These are phyloP conservation scores for Russula sp. DNA, from an alignment of 768 basidiomycete genomes.

Conservation along the genomic window DNA sequence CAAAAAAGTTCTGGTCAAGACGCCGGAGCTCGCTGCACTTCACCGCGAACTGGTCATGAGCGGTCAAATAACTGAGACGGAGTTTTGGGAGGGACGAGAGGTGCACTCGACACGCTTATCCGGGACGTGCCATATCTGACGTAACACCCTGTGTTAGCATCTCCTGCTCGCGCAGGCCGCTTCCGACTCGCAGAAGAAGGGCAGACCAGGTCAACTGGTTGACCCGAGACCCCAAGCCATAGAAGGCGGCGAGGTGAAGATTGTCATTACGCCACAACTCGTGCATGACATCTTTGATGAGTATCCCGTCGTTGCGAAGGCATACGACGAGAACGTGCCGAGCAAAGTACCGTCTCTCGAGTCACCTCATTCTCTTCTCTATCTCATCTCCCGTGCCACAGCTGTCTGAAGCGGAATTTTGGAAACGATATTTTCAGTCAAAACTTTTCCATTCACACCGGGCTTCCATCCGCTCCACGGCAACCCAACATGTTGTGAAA, in stretches of 20 bases:
- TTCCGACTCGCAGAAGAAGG: conserved; percentile 63
- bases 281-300: conserved; percentile 97
- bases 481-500: conserved; percentile 75
- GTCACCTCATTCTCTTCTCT: not conserved
- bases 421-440: conserved; percentile 95
- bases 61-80: conserved; percentile 80
- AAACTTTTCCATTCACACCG: conserved; percentile 93
- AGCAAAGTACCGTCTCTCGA: conserved; percentile 46
- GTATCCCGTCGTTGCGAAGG: conserved; percentile 89
- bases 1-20: conserved; percentile 71
- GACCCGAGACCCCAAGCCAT: conserved; percentile 83
- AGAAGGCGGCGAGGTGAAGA: conserved; percentile 80
- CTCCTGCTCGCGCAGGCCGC: conserved; percentile 71
- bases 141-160: conserved; percentile 40
- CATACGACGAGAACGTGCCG: conserved; percentile 90
- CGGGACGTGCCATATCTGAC: conserved; percentile 24
- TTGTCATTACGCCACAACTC: conserved; percentile 83
- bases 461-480: conserved; percentile 84
- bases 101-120: conserved; percentile 35
- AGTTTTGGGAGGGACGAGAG: conserved; percentile 97
- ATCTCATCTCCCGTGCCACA: conserved; percentile 28
- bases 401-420: conserved; percentile 89
- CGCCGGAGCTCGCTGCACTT: conserved; percentile 68
- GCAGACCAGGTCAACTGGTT: conserved; percentile 79
- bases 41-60: conserved; percentile 85